Evolutionary conservation across 176 grass and related monocot species (phyloP).

Genomic region (Leersia perrieri): DNA sequence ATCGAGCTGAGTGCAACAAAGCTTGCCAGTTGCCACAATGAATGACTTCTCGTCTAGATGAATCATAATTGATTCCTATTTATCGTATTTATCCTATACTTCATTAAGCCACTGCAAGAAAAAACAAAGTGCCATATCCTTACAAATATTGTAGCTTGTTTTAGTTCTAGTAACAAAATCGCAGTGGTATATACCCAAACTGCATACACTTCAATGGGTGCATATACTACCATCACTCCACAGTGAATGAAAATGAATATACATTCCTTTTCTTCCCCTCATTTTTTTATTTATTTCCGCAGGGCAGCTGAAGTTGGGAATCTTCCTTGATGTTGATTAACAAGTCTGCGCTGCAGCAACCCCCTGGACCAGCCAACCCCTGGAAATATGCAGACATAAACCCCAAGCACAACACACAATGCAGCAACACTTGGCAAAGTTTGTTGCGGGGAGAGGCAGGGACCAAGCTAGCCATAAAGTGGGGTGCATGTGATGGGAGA

Average conservation of each 20-base stretch:
- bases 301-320: background rate
- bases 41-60: background rate
- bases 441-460: background rate
- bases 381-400: background rate
- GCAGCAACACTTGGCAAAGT: background rate
- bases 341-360: background rate
- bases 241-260: background rate
- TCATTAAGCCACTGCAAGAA: background rate
- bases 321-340: background rate
- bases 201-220: background rate
- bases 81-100: background rate
- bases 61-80: background rate
- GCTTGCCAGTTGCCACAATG: too few relatives aligned
- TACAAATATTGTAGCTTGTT: too few relatives aligned
- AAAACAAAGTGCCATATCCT: background rate
- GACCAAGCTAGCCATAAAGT: background rate
- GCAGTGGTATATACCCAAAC: background rate
- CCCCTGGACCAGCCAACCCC: background rate
- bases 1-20: background rate
- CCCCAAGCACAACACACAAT: background rate
- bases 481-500: constrained; percentile 5
- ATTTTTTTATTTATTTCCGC: background rate
- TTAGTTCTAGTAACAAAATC: background rate
- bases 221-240: background rate
- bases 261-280: background rate